Evolutionary conservation across 2,329 filamentous ascomycete genomes (phyloP).

Genomic region (Aureobasidium pullulans): DNA sequence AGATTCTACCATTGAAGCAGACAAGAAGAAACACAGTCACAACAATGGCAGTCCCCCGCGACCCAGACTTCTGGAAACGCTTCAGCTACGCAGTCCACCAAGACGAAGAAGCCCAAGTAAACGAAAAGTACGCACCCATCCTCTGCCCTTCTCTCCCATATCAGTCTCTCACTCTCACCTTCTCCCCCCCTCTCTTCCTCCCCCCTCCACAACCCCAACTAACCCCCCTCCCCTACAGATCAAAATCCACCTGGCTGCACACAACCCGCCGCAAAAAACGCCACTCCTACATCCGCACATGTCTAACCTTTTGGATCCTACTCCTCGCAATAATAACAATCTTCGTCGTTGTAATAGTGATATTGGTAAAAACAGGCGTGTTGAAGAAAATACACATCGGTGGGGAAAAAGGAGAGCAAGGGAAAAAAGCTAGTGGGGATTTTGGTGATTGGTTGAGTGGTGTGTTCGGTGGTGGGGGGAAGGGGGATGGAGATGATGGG

Average conservation of each 20-base stretch:
- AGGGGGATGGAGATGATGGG: neutral
- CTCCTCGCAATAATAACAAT: constrained; percentile 39
- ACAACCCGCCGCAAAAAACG: constrained; percentile 20
- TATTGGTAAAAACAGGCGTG: constrained; percentile 29
- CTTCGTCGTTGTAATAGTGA: constrained; percentile 39
- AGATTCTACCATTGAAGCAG: too few relatives aligned
- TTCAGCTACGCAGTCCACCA: constrained; percentile 51
- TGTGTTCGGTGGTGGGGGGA: neutral
- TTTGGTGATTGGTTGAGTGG: neutral
- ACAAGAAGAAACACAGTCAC: neutral
- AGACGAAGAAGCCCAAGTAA: constrained; percentile 38
- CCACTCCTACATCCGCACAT: constrained; percentile 36
- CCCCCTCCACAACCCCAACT: neutral
- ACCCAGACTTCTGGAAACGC: constrained; percentile 54
- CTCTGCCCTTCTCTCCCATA: too few relatives aligned
- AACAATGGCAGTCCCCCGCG: constrained; percentile 20
- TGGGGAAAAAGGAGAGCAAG: neutral
- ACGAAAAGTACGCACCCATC: neutral
- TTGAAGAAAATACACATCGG: constrained; percentile 16
- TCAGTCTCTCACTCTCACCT: too few relatives aligned
- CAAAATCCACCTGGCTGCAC: neutral
- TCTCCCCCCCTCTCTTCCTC: too few relatives aligned
- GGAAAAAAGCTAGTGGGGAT: too few relatives aligned
- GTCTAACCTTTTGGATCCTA: constrained; percentile 41
- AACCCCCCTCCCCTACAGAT: neutral